A percentile compares a stretch with the other conserved stretches of the same genome.
phyloP scores from a whole-genome alignment of 2,329 filamentous ascomycete genomes.

The Apiospora hydei region DNA sequence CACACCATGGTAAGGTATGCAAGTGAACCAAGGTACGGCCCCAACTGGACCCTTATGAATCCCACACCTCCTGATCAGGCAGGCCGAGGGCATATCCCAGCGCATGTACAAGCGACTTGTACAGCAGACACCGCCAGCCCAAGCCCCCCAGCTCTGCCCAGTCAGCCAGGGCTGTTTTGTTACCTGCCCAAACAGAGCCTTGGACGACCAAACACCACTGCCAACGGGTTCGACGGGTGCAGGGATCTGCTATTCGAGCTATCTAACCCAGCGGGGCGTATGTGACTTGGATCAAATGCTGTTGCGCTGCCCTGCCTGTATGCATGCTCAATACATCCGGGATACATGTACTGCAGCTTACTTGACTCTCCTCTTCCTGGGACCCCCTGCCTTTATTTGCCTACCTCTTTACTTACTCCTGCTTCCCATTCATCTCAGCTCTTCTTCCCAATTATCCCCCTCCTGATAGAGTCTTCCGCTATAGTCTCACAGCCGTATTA shows the following conservation, averaged over 20 bases:
- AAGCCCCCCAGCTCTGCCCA: not conserved
- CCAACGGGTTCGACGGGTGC: not conserved
- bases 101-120: not conserved
- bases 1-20: not conserved
- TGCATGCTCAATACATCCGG: not conserved
- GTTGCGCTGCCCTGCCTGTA: not conserved
- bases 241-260: slow-evolving; percentile 1
- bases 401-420: not conserved
- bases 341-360: not conserved
- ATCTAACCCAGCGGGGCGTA: not conserved
- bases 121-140: slow-evolving; percentile 1
- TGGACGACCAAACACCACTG: not conserved
- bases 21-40: slow-evolving; percentile 17
- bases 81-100: slow-evolving; percentile 1
- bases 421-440: not conserved
- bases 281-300: not conserved
- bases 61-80: slow-evolving; percentile 16
- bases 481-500: not conserved
- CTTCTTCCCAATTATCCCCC: not conserved
- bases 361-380: not conserved
- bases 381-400: not conserved
- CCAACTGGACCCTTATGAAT: slow-evolving; percentile 13
- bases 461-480: not conserved
- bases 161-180: not conserved
- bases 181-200: slow-evolving; percentile 7